A percentile compares a stretch with the other conserved stretches of the same genome.
Conservation (phyloP, 768 basidiomycete species). For the Termitomyces sp. region DNA sequence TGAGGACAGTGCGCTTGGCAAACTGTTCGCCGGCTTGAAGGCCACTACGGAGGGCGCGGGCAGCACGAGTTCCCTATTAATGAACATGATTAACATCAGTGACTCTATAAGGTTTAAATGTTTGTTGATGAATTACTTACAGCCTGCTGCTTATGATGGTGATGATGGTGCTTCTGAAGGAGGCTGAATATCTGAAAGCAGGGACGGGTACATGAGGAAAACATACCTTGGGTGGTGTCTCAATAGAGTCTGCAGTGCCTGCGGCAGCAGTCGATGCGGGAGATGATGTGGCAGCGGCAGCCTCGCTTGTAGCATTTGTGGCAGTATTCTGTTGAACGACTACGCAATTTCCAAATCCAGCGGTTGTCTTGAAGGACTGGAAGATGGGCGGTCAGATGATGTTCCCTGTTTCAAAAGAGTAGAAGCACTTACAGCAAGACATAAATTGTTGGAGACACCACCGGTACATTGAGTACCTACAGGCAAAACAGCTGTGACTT, state of each 20-base stretch:
- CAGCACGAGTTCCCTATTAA: conserved; percentile 37
- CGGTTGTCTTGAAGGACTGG: conserved; percentile 42
- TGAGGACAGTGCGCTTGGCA: conserved; percentile 21
- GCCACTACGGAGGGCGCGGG: conserved; percentile 30
- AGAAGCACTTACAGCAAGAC: conserved; percentile 38
- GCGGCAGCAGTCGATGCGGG: not conserved
- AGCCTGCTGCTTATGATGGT: not conserved
- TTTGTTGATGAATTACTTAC: conserved; percentile 6
- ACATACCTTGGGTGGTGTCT: conserved; percentile 1
- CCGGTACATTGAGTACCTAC: conserved; percentile 49
- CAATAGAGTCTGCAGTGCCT: conserved; percentile 3
- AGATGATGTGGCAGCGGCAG: not conserved
- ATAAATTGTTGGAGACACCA: conserved; percentile 39
- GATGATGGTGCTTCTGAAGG: not conserved
- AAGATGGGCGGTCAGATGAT: not conserved
- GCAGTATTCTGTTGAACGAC: conserved; percentile 35
- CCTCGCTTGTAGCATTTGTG: conserved; percentile 8
- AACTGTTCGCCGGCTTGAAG: conserved; percentile 15
- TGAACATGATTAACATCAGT: conserved; percentile 1
- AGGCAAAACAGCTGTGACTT: conserved; percentile 42
- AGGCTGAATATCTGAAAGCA: not conserved
- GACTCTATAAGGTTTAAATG: not conserved
- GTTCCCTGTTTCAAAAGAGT: not conserved
- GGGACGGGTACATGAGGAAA: not conserved
- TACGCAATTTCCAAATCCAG: conserved; percentile 54